These are phyloP conservation scores for Termitomyces titanicus DNA, from an alignment of 768 basidiomycete species.

Conservation along the genomic window DNA sequence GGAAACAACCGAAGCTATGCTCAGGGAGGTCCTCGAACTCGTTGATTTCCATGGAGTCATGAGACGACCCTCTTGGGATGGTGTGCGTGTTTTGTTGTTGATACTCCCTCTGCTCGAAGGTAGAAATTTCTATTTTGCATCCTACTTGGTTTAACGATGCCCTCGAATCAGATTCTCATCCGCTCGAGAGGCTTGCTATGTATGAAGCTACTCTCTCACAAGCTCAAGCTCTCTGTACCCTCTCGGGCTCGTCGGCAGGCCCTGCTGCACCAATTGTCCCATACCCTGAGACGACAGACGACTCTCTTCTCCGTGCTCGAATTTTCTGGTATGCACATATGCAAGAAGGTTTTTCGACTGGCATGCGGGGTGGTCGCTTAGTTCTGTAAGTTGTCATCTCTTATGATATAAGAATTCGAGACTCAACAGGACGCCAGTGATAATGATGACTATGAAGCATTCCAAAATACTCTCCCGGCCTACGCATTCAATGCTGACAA, in stretches of 20 bases:
- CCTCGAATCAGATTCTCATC: slow-evolving; percentile 34
- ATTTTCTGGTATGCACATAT: slow-evolving; percentile 90
- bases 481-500: slow-evolving; percentile 26
- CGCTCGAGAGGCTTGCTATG: slow-evolving; percentile 55
- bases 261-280: slow-evolving; percentile 25
- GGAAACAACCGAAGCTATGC: slow-evolving; percentile 61
- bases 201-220: slow-evolving; percentile 84
- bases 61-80: slow-evolving; percentile 83
- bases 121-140: slow-evolving; percentile 23
- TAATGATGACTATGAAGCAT: slow-evolving; percentile 71
- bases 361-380: slow-evolving; percentile 80
- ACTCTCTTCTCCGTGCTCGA: slow-evolving; percentile 65
- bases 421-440: slow-evolving; percentile 35
- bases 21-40: slow-evolving; percentile 72
- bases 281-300: slow-evolving; percentile 49
- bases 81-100: slow-evolving; percentile 74
- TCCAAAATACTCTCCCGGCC: slow-evolving; percentile 61
- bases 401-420: background rate
- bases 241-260: slow-evolving; percentile 33
- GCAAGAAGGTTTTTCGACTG: slow-evolving; percentile 81
- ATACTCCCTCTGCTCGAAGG: slow-evolving; percentile 84
- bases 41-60: slow-evolving; percentile 79
- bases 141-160: slow-evolving; percentile 5
- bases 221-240: slow-evolving; percentile 68
- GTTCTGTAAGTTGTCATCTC: slow-evolving; percentile 52